These are phyloP conservation scores for Suhomyces sp. DNA, from an alignment of 805 yeast genomes.

Conservation along the genomic window DNA sequence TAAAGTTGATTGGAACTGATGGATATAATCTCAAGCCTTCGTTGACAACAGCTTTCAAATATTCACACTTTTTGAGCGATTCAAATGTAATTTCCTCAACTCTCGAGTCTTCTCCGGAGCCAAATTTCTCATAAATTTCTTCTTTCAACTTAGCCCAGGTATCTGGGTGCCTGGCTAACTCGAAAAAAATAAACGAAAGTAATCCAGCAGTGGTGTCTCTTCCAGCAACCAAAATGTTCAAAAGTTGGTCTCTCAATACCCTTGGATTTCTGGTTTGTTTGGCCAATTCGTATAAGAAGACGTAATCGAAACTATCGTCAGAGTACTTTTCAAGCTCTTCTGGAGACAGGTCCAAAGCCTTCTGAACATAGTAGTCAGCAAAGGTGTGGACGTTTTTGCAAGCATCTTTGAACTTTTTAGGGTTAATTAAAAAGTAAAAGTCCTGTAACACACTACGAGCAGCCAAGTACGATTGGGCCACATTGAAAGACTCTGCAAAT, in stretches of 20 bases:
- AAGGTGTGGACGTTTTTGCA: slow-evolving; percentile 26
- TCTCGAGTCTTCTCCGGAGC: slow-evolving; percentile 29
- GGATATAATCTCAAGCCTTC: slow-evolving; percentile 52
- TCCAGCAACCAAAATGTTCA: slow-evolving; percentile 52
- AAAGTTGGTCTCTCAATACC: slow-evolving; percentile 48
- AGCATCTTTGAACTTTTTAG: slow-evolving; percentile 14
- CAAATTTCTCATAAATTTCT: slow-evolving; percentile 32
- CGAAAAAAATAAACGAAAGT: slow-evolving; percentile 44
- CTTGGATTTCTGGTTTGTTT: slow-evolving; percentile 47
- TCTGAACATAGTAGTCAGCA: slow-evolving; percentile 39
- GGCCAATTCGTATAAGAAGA: slow-evolving; percentile 47
- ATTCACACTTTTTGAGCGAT: slow-evolving; percentile 47
- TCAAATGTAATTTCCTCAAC: slow-evolving; percentile 44
- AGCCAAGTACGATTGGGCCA: slow-evolving; percentile 30
- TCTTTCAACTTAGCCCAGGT: slow-evolving; percentile 37
- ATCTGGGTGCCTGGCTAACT: slow-evolving; percentile 43
- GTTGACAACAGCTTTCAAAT: slow-evolving; percentile 45
- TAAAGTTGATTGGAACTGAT: slow-evolving; percentile 48
- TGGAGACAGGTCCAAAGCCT: slow-evolving; percentile 32
- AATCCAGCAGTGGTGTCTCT: slow-evolving; percentile 56
- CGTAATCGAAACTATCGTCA: slow-evolving; percentile 42
- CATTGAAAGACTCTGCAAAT: slow-evolving; percentile 36
- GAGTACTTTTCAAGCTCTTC: slow-evolving; percentile 30
- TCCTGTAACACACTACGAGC: slow-evolving; percentile 19
- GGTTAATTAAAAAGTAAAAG: slow-evolving; percentile 16